Conservation (phyloP, 148 eudicot species). For the Talinum fruticosum region DNA sequence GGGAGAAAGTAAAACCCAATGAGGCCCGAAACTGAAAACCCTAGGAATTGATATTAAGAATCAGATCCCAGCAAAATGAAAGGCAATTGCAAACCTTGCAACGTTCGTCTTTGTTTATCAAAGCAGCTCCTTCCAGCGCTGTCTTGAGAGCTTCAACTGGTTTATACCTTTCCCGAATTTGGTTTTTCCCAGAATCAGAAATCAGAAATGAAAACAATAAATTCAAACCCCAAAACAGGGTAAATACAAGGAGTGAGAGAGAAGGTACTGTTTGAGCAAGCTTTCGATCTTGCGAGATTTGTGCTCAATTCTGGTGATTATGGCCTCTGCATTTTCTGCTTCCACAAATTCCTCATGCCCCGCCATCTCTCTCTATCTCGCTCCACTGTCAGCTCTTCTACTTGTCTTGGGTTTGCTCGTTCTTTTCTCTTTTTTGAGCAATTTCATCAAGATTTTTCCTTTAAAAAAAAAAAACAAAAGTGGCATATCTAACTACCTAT, state of each 20-base stretch:
- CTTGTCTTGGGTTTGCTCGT: background rate
- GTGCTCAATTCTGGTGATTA: constrained; percentile 83
- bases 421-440: background rate
- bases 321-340: constrained; percentile 93
- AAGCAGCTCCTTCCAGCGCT: constrained; percentile 86
- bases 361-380: constrained; percentile 30
- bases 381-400: background rate
- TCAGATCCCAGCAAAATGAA: background rate
- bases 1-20: background rate
- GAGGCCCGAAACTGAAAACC: background rate
- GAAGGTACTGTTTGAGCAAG: constrained; percentile 75
- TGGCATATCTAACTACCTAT: no score
- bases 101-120: constrained; percentile 75
- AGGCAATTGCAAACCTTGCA: constrained; percentile 71
- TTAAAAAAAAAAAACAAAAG: no score
- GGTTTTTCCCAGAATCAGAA: constrained; percentile 7
- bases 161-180: constrained; percentile 43
- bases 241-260: background rate
- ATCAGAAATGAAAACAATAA: constrained; percentile 4
- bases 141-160: constrained; percentile 97
- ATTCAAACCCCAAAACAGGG: background rate
- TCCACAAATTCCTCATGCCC: constrained; percentile 49
- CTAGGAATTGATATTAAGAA: background rate
- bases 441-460: no score
- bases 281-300: constrained; percentile 95